phyloP scores from a whole-genome alignment of 176 grass and related monocot species.

The Cocos nucifera region DNA sequence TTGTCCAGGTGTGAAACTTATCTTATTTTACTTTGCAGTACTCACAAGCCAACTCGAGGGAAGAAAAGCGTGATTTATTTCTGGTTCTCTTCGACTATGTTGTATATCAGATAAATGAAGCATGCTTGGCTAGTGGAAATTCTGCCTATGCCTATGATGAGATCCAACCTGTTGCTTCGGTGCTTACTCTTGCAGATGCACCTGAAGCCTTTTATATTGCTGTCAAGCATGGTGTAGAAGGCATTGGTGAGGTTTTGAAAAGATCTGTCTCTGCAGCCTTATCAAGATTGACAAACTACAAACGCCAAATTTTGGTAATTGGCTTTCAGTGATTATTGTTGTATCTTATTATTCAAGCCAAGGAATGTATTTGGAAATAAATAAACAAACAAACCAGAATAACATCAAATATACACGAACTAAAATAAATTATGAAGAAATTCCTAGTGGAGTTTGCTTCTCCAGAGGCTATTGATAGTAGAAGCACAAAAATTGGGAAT shows the following conservation, averaged over 20 bases:
- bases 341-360: too few relatives aligned
- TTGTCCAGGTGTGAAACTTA: background rate
- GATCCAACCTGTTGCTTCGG: constrained; percentile 63
- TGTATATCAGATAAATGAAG: constrained; percentile 86
- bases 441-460: too few relatives aligned
- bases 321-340: background rate
- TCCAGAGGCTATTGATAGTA: too few relatives aligned
- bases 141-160: constrained; percentile 77
- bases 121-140: constrained; percentile 53
- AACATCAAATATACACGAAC: too few relatives aligned
- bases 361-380: too few relatives aligned
- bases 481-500: too few relatives aligned
- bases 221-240: constrained; percentile 77
- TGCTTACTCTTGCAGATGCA: constrained; percentile 74
- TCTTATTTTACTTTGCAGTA: constrained; percentile 57
- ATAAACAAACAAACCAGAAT: too few relatives aligned
- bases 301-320: constrained; percentile 63
- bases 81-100: constrained; percentile 86
- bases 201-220: constrained; percentile 86
- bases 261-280: constrained; percentile 73
- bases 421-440: too few relatives aligned
- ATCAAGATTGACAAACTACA: constrained; percentile 53
- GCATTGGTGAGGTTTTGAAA: constrained; percentile 82
- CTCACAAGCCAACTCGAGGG: constrained; percentile 68
- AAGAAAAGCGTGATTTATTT: constrained; percentile 88